Conservation (phyloP, 106 monocot genomes). For the Iris macrosiphon region DNA sequence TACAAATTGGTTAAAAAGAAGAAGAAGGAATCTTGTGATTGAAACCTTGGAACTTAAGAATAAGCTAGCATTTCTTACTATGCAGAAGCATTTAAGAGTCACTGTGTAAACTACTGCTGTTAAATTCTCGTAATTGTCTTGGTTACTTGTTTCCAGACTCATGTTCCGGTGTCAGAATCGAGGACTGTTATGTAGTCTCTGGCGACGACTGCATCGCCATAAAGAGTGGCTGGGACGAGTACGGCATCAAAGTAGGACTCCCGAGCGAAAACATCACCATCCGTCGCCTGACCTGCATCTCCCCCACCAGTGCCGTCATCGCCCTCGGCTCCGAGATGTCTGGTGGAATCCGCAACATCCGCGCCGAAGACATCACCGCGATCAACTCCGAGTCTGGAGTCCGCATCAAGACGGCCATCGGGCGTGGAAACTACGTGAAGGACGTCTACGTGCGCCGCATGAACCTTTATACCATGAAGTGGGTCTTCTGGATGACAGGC, state of each 20-base stretch:
- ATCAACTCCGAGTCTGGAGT: constrained; percentile 67
- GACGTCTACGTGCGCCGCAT: constrained; percentile 60
- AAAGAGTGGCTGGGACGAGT: constrained; percentile 97
- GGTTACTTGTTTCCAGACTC: constrained; percentile 44
- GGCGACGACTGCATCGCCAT: constrained; percentile 92
- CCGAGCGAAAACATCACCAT: constrained; percentile 73
- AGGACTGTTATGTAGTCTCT: constrained; percentile 81
- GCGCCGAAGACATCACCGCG: constrained; percentile 75
- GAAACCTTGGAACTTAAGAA: too few relatives aligned
- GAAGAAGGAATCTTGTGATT: too few relatives aligned
- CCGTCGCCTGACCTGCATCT: constrained; percentile 75
- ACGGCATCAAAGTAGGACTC: constrained; percentile 68
- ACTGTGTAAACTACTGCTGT: too few relatives aligned
- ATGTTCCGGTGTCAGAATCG: constrained; percentile 67
- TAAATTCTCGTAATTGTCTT: too few relatives aligned
- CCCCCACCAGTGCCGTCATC: constrained; percentile 81
- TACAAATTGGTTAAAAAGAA: too few relatives aligned
- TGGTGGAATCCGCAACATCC: constrained; percentile 69
- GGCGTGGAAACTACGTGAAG: constrained; percentile 63
- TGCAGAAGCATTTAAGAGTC: too few relatives aligned
- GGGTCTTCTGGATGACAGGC: constrained; percentile 84
- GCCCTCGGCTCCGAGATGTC: constrained; percentile 97
- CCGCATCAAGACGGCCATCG: constrained; percentile 75
- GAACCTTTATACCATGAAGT: constrained; percentile 68
- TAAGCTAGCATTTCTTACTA: too few relatives aligned